Conservation (phyloP, 495 filamentous ascomycete species). For the Rhizodiscina lignyota region DNA sequence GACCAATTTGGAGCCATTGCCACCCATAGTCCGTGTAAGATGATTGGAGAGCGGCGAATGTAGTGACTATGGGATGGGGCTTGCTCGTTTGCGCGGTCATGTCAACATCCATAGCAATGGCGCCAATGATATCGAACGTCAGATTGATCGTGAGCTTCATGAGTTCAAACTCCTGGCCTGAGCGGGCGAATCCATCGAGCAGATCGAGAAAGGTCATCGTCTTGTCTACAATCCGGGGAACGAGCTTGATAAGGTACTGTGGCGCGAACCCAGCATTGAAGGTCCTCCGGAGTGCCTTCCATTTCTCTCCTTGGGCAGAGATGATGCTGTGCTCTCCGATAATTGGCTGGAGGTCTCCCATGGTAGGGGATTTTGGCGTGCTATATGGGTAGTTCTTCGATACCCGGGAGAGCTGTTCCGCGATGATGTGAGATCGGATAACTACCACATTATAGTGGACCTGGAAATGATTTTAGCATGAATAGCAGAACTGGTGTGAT, state of each 20-base stretch:
- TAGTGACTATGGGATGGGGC: not conserved
- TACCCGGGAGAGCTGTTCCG: constrained; percentile 17
- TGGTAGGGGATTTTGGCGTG: constrained; percentile 25
- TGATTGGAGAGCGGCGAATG: too few species aligned
- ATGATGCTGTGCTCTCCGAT: constrained; percentile 25
- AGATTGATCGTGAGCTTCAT: constrained; percentile 8
- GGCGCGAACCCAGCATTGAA: constrained; percentile 15
- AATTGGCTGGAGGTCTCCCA: constrained; percentile 14
- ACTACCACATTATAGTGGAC: too few species aligned
- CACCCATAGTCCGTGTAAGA: constrained; percentile 5
- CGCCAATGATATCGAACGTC: constrained; percentile 14
- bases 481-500: constrained; percentile 12
- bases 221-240: constrained; percentile 10
- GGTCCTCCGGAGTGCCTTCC: constrained; percentile 9
- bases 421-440: constrained; percentile 5
- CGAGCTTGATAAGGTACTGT: constrained; percentile 9
- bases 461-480: too few species aligned
- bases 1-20: constrained; percentile 5
- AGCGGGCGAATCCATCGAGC: constrained; percentile 6
- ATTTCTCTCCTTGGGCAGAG: constrained; percentile 4
- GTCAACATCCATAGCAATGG: not conserved
- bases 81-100: not conserved
- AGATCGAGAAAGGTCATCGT: constrained; percentile 8
- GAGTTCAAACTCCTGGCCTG: constrained; percentile 7
- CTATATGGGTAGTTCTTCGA: constrained; percentile 26